Evolutionary conservation across 176 grass and related monocot genomes (phyloP).

Genomic region (Raddia guianensis): DNA sequence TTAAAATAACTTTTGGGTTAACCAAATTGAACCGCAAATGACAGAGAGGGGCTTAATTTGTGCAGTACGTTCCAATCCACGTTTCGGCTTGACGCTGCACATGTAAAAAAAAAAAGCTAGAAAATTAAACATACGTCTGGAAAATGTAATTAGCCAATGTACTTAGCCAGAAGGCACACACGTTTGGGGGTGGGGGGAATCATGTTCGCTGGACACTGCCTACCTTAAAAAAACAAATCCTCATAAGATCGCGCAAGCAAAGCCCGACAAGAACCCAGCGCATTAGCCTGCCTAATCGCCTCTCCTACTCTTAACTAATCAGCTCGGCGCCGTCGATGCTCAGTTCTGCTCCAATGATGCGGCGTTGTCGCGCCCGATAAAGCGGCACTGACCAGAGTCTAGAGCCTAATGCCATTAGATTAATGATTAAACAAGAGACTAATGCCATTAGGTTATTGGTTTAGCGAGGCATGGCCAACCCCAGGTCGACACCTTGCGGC

Average conservation of each 20-base stretch:
- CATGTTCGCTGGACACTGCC: constrained; percentile 14
- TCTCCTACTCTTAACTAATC: neutral
- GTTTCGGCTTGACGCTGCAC: neutral
- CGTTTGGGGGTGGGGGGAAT: neutral
- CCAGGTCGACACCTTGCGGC: neutral
- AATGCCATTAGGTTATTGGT: constrained; percentile 39
- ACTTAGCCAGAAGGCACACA: neutral
- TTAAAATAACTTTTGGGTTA: too few relatives aligned
- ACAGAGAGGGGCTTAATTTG: neutral
- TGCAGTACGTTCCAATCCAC: neutral
- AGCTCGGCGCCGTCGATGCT: neutral
- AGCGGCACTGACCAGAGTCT: neutral
- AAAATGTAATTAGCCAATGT: neutral
- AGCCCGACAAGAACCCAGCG: neutral
- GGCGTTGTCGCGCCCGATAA: neutral
- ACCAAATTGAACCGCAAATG: too few relatives aligned
- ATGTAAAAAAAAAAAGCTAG: neutral
- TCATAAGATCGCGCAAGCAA: neutral
- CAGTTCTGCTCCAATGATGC: constrained; percentile 20
- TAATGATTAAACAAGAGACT: constrained; percentile 21
- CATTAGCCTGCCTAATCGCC: neutral
- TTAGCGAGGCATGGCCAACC: constrained; percentile 14
- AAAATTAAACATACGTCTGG: neutral
- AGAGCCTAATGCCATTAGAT: constrained; percentile 31
- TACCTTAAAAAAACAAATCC: constrained; percentile 33